Base-by-base conservation (phyloP, 495 filamentous ascomycete species). In the Aspergillus haitiensis region DNA sequence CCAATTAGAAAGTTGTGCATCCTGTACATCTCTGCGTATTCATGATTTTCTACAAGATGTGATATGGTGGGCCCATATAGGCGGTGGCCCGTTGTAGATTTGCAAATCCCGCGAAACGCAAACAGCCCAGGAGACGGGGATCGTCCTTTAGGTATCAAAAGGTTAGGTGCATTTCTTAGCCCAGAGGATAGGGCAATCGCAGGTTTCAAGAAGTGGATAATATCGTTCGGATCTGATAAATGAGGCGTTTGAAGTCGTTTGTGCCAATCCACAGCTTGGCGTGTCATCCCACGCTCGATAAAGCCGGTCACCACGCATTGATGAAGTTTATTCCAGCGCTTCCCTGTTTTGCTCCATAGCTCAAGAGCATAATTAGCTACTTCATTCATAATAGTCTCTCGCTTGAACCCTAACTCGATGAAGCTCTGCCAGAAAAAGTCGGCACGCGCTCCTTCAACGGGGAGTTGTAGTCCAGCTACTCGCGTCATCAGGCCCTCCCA, bases 11-110 rank as follows among this genome's bases (percentile, higher is more conserved):
- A 74, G 8, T 67, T 59, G 65, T 91, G 87, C 87, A 89, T 91
- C 12, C 71, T 72, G 6, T 79, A 66, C 18, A 86, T 86, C 13
- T 82, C 58, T 3, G 75, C 64, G 16, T 76, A 78, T 36, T 76
- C 66, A 5, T 81, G 82, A 13, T 75, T 59, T 6, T 72, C 62
- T 58, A 82, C 79, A 2, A 91, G 70, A n/a, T 70, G 71, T 7
- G 82, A 78, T 10, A 95, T 79, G 21, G 88, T 64, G 5, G 69
- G 71, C 32, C 83, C 82, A 65, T 93, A 93, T 3, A 90, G 70
- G 33, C 78, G 70, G 52, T 80, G 81, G 31, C 66, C 71, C 10
- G 67, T 33, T 6, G 59, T 67, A 6, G 65, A 81, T 64, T 35
- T 69, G 64, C 73, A 84, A 70, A 77, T 81, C n/a, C 49, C 66